Base-by-base conservation (phyloP, 1,284 basidiomycete species). In the Ustilago cynodontis region DNA sequence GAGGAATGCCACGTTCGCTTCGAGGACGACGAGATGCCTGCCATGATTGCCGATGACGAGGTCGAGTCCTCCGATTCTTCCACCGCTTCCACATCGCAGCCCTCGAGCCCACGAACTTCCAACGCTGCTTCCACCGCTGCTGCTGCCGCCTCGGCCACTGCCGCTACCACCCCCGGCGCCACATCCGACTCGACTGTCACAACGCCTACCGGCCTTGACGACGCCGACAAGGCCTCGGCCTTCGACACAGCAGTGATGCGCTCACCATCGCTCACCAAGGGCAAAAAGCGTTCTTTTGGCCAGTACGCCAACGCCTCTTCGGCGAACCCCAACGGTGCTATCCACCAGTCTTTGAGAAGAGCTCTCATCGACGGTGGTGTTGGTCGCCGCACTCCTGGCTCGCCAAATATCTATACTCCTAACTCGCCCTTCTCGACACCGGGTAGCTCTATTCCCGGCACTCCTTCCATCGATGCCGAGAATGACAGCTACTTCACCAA, bases 341-440 rank as follows among this genome's bases (percentile, higher is more conserved):
- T 79, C 3, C 77, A 82, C 57, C 78, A 81, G 52, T 84, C 82
- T 1, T 76, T 86, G 28, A 81, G 81, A 52, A 75, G 84, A n/a
- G 80, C 84, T 1, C 69, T 86, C 28, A 81, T 85, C 51, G 82
- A 86, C 37, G 81, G 81, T n/a, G 83, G 83, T 54, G 66, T 83
- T 20, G 82, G 77, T 26, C 70, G 80, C 26, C 65, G 78, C 24
- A 64, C 65, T 7, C 71, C 78, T 13, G 76, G 72, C 53, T 70
- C 77, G 50, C 75, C 77, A 7, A 81, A 78, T 66, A 77, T 85
- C 47, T 85, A 82, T 58, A 67, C 82, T 0, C 78, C 82, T 68
- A 80, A 81, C 53, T 85, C 84, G 33, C 84, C 84, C 45, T 86
- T 84, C 69, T 85, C 82, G 2, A 85, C 83, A 20, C 84, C 83